Base-by-base conservation (phyloP, 2,329 filamentous ascomycete genomes). In the Talaromyces sp. region DNA sequence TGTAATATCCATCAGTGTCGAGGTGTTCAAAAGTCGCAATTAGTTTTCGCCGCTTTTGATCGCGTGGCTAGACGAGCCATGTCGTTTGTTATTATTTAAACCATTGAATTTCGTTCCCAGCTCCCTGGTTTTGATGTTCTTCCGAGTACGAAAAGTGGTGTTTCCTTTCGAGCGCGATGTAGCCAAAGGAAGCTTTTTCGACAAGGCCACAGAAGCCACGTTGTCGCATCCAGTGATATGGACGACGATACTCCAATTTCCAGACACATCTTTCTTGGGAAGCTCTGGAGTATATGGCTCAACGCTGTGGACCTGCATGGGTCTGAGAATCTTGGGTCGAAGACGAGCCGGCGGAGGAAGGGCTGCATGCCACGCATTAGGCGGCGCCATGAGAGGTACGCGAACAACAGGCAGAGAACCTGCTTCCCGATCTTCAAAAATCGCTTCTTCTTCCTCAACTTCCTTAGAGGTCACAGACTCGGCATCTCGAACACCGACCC, bases 371-470 rank as follows among this genome's bases (percentile, higher is more conserved):
- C 88, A 91, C 16, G 86, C 84, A 39, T 83, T 82, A 39, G 85
- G 82, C 1, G 88, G 87, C 4, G 83, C 82, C 62, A 82, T 82
- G 54, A 82, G 80, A 7, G 89, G 89, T n/a, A 92, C 77, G 61
- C 83, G 84, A 25, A 92, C 86, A 23, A 84, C 82, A 0, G 89
- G 89, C n/a, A 91, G 76, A 7, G 89, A 92, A 3, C 89, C 89
- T 80, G 90, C 90, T 73, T 92, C 89, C 69, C 90, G 88, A 70
- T 92, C 88, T 71, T 91, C 90, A 67, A 93, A 93, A 67, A 90
- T 91, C 65, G 90, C 88, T 68, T 92, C 90, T 1, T 90, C 88
- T 66, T 92, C 89, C 5, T 89, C 88, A 77, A 91, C 88, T 55
- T 86, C 86, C 70, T 88, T 90, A 3, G 86, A 86, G 16, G 81